Evolutionary conservation across 495 filamentous ascomycete species (phyloP).

Genomic region (Neurospora sp.): DNA sequence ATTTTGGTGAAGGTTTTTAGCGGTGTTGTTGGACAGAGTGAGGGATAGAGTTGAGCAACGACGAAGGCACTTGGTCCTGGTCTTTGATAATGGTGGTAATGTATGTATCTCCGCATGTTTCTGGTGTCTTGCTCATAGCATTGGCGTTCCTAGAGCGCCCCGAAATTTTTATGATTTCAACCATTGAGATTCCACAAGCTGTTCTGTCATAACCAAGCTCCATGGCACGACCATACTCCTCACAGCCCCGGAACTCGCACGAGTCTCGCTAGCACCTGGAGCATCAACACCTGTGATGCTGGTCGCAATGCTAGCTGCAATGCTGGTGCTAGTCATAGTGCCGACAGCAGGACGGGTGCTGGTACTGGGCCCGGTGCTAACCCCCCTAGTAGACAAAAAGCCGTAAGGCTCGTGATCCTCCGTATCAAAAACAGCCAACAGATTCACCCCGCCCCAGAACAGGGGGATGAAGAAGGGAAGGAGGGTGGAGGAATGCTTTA

Average conservation of each 20-base stretch:
- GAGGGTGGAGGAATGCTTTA: no score
- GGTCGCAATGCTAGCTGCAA: neutral
- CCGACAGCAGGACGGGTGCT: neutral
- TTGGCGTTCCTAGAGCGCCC: neutral
- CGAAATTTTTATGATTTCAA: neutral
- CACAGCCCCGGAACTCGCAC: neutral
- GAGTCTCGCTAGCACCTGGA: neutral
- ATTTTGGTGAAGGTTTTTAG: neutral
- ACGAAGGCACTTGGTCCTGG: neutral
- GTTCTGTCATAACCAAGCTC: neutral
- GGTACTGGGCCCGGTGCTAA: neutral
- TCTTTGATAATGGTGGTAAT: neutral
- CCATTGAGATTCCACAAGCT: neutral
- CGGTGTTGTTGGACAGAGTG: neutral
- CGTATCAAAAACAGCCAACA: neutral
- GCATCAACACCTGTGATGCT: neutral
- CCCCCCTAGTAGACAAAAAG: neutral
- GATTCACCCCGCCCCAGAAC: slow-evolving; percentile 12
- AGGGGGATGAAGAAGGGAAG: neutral
- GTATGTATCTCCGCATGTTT: neutral
- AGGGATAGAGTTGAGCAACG: neutral
- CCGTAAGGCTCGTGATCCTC: neutral
- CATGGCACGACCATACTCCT: neutral
- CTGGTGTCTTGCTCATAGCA: neutral
- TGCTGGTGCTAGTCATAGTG: neutral